Percentiles rank a stretch among this genome's conserved stretches.
Conservation (phyloP, 192 early-diverging fungal species). For the Kappamyces sp. region DNA sequence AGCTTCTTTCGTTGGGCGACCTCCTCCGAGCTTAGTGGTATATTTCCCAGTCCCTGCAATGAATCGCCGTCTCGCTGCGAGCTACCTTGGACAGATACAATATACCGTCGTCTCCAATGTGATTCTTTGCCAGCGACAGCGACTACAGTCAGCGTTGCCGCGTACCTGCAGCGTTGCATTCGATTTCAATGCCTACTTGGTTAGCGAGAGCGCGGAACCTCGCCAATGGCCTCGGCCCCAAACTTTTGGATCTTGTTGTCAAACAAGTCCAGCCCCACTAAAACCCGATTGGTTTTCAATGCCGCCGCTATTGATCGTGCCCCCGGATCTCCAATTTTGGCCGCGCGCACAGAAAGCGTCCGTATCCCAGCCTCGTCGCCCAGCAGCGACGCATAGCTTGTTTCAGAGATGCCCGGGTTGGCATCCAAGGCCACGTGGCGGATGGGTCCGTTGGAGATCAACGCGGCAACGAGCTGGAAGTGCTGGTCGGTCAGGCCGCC, state of each 20-base stretch:
- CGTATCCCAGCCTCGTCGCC: slow-evolving; percentile 34
- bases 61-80: not conserved
- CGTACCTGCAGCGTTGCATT: slow-evolving; percentile 28
- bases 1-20: slow-evolving; percentile 30
- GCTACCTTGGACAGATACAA: slow-evolving; percentile 37
- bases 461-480: slow-evolving; percentile 23
- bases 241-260: slow-evolving; percentile 39
- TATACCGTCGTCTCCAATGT: slow-evolving; percentile 44
- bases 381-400: slow-evolving; percentile 28
- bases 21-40: slow-evolving; percentile 35
- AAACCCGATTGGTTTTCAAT: slow-evolving; percentile 33
- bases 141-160: slow-evolving; percentile 1
- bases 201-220: slow-evolving; percentile 21
- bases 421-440: slow-evolving; percentile 35
- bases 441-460: slow-evolving; percentile 25
- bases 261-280: slow-evolving; percentile 37
- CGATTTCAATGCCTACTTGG: slow-evolving; percentile 30
- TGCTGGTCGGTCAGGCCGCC: slow-evolving; percentile 38
- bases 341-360: slow-evolving; percentile 32
- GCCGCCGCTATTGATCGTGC: slow-evolving; percentile 28
- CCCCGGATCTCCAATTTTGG: slow-evolving; percentile 37
- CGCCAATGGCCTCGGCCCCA: slow-evolving; percentile 43
- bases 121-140: slow-evolving; percentile 38
- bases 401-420: slow-evolving; percentile 41
- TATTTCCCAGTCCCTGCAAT: slow-evolving; percentile 38